Base-by-base conservation (phyloP, 2,329 filamentous ascomycete species). In the Cladobotryum mycophilum region DNA sequence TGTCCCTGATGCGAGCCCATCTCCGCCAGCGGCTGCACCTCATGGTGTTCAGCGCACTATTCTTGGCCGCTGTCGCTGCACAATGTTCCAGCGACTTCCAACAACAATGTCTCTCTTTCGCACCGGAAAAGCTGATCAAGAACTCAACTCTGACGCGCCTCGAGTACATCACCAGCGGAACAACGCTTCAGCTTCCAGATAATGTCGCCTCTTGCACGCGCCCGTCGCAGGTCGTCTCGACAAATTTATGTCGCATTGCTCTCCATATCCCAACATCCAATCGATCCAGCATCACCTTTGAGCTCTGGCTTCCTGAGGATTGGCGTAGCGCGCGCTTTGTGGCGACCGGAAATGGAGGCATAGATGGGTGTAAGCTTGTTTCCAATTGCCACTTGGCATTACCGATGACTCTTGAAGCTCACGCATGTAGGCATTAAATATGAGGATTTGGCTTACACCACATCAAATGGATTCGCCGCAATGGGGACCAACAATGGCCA, bases 401-500 rank as follows among this genome's bases (percentile, higher is more conserved):
- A 5, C 20, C 25, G 6, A 30, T 30, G 41, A 4, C n/a, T 34
- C 13, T 18, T 36, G 15, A 37, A 14, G 18, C 41, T 42, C n/a
- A 20, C 13, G 7, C 11, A 18, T 42, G n/a, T 33, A 52, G 49
- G 76, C 54, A 73, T 78, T 42, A 64, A 71, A 53, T 76, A 75
- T 51, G 64, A 69, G 43, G 73, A 76, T 48, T 60, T 79, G 14
- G 71, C 68, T 1, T 78, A 78, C 53, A 67, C 67, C 1, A 60
- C 67, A 6, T 58, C 62, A 2, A 58, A 70, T 12, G 74, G 73
- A 1, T 78, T 78, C 54, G 72, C 74, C 1, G 64, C 70, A 1
- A 68, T 77, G 20, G 74, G 74, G 2, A 71, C 74, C 6, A 78
- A 78, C 57, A 76, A 75, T 33, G 75, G 75, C 20, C 75, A 78